Conservation (phyloP, 352 stramenopile genomes). For the Globisporangium cederbergense region DNA sequence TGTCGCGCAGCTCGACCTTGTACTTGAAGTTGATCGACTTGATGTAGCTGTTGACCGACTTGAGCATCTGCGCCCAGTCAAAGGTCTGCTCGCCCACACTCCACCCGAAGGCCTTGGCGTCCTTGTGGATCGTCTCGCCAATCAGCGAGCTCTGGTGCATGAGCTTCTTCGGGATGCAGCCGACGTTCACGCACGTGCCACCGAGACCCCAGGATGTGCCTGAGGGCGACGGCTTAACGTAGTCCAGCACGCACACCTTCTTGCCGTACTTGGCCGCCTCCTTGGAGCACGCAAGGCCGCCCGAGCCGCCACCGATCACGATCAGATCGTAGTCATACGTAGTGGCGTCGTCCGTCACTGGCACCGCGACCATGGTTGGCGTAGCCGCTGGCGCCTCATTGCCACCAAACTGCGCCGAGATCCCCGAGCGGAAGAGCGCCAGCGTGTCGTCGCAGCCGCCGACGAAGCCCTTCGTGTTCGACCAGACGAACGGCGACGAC, state of each 20-base stretch:
- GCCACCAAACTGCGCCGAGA: conserved; percentile 15
- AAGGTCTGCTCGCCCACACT: conserved; percentile 46
- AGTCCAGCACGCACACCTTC: conserved; percentile 96
- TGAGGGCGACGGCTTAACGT: conserved; percentile 88
- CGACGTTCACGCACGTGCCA: conserved; percentile 99
- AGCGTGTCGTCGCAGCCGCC: conserved; percentile 70
- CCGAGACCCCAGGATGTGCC: conserved; percentile 91
- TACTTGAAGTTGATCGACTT: conserved; percentile 99
- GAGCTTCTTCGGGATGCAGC: conserved; percentile 99
- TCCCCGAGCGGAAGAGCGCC: conserved; percentile 49
- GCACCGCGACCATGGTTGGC: neutral
- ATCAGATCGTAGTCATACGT: conserved; percentile 84
- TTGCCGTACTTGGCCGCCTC: conserved; percentile 91
- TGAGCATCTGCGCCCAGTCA: conserved; percentile 90
- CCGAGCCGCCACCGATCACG: conserved; percentile 78
- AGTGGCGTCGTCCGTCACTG: conserved; percentile 15
- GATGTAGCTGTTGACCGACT: conserved; percentile 97
- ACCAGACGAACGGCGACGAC: conserved; percentile 80
- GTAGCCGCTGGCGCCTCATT: neutral
- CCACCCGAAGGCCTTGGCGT: conserved; percentile 90
- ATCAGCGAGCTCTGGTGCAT: conserved; percentile 96
- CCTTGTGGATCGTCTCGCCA: conserved; percentile 84
- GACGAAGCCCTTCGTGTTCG: conserved; percentile 51
- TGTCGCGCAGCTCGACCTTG: conserved; percentile 94
- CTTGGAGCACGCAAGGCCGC: conserved; percentile 94